phyloP scores from a whole-genome alignment of 2,329 filamentous ascomycete species.

The Xylaria sp. region DNA sequence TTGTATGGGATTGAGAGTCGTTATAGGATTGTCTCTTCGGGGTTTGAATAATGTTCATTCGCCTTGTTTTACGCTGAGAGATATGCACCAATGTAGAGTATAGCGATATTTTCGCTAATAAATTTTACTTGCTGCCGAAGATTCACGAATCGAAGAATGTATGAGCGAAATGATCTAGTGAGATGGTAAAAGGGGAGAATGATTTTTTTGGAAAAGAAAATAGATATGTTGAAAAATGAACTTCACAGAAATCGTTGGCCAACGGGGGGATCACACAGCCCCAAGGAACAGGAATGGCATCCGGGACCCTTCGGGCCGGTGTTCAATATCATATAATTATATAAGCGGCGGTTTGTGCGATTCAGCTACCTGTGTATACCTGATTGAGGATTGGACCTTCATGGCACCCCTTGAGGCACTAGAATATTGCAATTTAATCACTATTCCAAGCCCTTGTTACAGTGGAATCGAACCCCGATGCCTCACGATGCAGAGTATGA shows the following conservation, averaged over 20 bases:
- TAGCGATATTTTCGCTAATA: neutral
- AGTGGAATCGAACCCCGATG: no score
- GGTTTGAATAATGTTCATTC: neutral
- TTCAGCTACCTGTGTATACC: no score
- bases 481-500: neutral
- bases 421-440: no score
- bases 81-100: neutral
- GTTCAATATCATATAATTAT: no score
- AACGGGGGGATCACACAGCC: neutral
- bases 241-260: neutral
- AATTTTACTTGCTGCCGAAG: neutral
- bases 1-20: conserved; percentile 56
- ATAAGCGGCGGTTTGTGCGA: no score
- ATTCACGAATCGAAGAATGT: neutral
- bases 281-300: no score
- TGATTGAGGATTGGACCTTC: no score
- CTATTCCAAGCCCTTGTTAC: no score
- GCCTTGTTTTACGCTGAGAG: neutral
- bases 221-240: neutral
- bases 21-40: neutral
- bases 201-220: neutral
- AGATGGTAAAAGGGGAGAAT: neutral
- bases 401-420: no score
- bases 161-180: neutral
- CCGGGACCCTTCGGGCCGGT: no score